phyloP scores from a whole-genome alignment of 768 basidiomycete species.

The Hysterangium stoloniferum region DNA sequence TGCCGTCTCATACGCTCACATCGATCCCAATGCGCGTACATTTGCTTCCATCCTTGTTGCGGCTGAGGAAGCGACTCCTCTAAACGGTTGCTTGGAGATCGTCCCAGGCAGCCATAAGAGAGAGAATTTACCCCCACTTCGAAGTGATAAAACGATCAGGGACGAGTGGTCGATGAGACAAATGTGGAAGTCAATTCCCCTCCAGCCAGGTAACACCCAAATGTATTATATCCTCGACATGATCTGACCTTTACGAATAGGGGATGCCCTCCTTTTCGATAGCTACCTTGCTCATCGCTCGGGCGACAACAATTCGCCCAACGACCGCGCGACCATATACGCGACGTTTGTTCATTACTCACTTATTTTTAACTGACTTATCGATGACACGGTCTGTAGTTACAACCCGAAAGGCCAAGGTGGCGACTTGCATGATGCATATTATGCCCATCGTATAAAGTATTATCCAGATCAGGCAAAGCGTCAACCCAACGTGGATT shows the following conservation, averaged over 20 bases:
- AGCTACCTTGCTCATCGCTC: slow-evolving; percentile 18
- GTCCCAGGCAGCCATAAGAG: slow-evolving; percentile 14
- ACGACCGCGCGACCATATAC: slow-evolving; percentile 16
- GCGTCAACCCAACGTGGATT: background rate
- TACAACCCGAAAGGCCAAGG: slow-evolving; percentile 1
- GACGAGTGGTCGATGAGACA: slow-evolving; percentile 1
- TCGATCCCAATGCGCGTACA: slow-evolving; percentile 14
- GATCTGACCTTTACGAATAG: slow-evolving; percentile 1
- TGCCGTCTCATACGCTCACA: slow-evolving; percentile 17
- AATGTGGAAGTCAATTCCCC: slow-evolving; percentile 8
- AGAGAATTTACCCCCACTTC: slow-evolving; percentile 11
- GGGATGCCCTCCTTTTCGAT: slow-evolving; percentile 15
- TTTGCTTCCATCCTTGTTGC: slow-evolving; percentile 13
- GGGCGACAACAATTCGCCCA: slow-evolving; percentile 14
- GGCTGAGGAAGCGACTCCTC: slow-evolving; percentile 15
- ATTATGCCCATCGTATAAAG: slow-evolving; percentile 7
- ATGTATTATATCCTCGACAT: slow-evolving; percentile 6
- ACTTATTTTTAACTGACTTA: background rate
- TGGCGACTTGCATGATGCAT: slow-evolving; percentile 5
- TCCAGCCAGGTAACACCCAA: slow-evolving; percentile 11
- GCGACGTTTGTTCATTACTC: slow-evolving; percentile 12
- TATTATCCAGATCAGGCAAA: slow-evolving; percentile 3
- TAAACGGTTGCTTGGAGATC: slow-evolving; percentile 17
- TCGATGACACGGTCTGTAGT: background rate
- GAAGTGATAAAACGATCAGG: slow-evolving; percentile 12